phyloP scores from a whole-genome alignment of 2,329 filamentous ascomycete species.

The Teratosphaeria pseudoeucalypti region DNA sequence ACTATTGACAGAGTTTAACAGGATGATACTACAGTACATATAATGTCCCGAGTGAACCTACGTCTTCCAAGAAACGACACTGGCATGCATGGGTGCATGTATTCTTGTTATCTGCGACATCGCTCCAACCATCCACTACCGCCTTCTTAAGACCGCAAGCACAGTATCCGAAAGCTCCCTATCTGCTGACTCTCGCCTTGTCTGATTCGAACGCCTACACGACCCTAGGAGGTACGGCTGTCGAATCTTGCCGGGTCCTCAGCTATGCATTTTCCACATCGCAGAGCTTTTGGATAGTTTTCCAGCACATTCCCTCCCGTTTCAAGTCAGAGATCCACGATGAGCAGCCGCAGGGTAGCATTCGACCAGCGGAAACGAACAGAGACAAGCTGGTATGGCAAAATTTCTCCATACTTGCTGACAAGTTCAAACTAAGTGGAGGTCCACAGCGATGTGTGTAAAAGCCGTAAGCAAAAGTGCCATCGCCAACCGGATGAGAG shows the following conservation, averaged over 20 bases:
- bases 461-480: neutral
- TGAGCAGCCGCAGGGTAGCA: neutral
- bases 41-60: too few relatives aligned
- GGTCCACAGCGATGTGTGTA: neutral
- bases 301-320: neutral
- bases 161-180: neutral
- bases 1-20: too few relatives aligned
- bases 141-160: neutral
- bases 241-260: neutral
- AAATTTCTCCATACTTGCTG: neutral
- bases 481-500: neutral
- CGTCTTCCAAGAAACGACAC: too few relatives aligned
- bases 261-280: neutral
- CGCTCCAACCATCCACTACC: neutral
- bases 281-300: neutral
- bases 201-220: neutral
- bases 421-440: neutral
- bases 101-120: too few relatives aligned
- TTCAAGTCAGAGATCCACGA: neutral
- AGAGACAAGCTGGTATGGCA: neutral
- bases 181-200: neutral
- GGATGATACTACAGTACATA: too few relatives aligned
- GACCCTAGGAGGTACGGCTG: neutral
- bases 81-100: too few relatives aligned
- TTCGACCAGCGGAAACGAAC: neutral